Conservation (phyloP, 139 green algal genomes). For the Desmodesmus armatus region DNA sequence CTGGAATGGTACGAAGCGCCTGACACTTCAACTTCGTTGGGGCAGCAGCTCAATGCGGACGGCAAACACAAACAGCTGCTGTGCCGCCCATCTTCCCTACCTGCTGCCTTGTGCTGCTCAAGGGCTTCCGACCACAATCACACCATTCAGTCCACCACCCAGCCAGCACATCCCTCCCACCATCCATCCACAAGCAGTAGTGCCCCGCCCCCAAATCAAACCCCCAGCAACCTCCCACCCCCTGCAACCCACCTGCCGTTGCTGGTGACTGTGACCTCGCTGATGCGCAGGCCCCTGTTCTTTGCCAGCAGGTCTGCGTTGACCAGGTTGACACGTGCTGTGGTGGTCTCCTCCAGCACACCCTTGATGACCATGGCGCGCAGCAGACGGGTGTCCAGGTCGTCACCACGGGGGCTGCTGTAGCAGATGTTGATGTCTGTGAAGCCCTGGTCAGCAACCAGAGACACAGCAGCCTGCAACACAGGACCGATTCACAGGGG, state of each 20-base stretch:
- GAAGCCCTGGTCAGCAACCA: slow-evolving; percentile 73
- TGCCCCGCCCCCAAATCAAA: not conserved
- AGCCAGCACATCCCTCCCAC: not conserved
- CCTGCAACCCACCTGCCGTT: slow-evolving; percentile 42
- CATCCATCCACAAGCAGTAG: not conserved
- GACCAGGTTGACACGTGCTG: slow-evolving; percentile 67
- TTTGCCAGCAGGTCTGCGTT: slow-evolving; percentile 97
- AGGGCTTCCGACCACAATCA: no score
- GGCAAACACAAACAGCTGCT: no score
- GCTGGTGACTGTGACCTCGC: slow-evolving; percentile 56
- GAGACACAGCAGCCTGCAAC: slow-evolving; percentile 49
- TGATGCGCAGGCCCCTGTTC: slow-evolving; percentile 81
- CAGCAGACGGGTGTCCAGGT: slow-evolving; percentile 95
- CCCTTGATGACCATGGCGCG: slow-evolving; percentile 95
- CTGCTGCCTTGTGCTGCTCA: no score
- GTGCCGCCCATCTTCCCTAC: no score
- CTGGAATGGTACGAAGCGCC: no score
- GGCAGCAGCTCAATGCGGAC: no score
- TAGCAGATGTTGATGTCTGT: slow-evolving; percentile 90
- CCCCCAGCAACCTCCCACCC: not conserved
- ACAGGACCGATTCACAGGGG: not conserved
- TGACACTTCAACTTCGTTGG: no score
- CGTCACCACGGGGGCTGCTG: slow-evolving; percentile 77
- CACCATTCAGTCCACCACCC: not conserved
- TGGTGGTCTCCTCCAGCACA: slow-evolving; percentile 81